A percentile compares a stretch with the other conserved stretches of the same genome.
Evolutionary conservation across 75 land plant species (phyloP).

Genomic region (Sequoiadendron giganteum): DNA sequence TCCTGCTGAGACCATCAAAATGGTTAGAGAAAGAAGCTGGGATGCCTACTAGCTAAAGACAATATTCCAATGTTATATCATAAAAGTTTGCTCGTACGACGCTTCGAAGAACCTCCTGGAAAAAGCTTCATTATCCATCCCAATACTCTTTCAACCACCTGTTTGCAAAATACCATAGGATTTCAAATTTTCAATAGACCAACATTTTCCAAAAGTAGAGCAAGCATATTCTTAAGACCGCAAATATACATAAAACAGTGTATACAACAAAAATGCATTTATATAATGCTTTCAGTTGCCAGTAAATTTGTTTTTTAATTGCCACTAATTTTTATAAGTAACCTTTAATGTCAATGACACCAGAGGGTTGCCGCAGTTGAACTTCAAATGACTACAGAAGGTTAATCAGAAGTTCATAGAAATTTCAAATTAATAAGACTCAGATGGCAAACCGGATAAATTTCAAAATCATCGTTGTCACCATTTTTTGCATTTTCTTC

Average conservation of each 20-base stretch:
- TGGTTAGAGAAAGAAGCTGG: conserved; percentile 1
- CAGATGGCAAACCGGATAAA: background rate
- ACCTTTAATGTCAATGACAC: background rate
- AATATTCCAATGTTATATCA: conserved; percentile 23
- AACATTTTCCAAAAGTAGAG: background rate
- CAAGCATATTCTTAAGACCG: background rate
- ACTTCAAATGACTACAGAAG: background rate
- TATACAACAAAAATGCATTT: background rate
- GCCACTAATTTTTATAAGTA: background rate
- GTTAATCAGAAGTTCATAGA: background rate
- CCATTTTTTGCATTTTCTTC: background rate
- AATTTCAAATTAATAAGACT: background rate
- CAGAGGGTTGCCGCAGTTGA: background rate
- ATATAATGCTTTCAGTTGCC: background rate
- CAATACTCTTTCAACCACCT: conserved; percentile 95
- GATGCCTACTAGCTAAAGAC: background rate
- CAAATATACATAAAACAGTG: background rate
- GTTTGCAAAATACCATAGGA: background rate
- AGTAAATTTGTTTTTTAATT: background rate
- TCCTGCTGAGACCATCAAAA: conserved; percentile 7
- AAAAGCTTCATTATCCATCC: conserved; percentile 99
- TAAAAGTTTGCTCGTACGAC: conserved; percentile 80
- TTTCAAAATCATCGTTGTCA: background rate
- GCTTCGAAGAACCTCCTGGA: conserved; percentile 84
- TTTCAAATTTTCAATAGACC: background rate